Evolutionary conservation across 495 filamentous ascomycete genomes (phyloP), one percentile per base, ranked within the genome.

Genomic region (Xylaria longipes): DNA sequence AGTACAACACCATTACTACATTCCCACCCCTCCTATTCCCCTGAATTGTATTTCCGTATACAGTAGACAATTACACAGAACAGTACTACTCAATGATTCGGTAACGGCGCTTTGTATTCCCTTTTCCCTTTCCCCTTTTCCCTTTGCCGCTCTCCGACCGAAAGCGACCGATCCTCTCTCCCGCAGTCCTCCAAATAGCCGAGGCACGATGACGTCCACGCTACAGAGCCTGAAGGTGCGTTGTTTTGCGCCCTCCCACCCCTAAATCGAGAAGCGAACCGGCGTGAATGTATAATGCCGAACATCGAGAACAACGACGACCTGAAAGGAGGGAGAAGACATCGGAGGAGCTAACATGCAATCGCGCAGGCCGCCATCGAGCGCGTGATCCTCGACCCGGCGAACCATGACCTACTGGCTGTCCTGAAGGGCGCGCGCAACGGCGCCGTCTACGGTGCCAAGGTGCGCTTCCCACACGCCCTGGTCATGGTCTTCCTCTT

Each of bases 391-490:
- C 90, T 95, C 46, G 89, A 98, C 80, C 94, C 95, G 4, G 83
- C 89, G 71, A 91, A 97, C 81, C 91, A 93, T 69, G 93, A 94
- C 74, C 76, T 94, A 65, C 88, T 99, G 35, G 86, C 92, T 33
- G 85, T 99, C 73, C 70, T 95, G 76, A 99, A 99, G 85, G 93
- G 88, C 72, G 90, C 94, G 61, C 94, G 96, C 81, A 99, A 98
- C 91, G 96, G 96, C 80, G 89, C 94, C 72, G 93, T 98, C 70
- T 99, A 98, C 84, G 96, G 96, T 35, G 90, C 94, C 75, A 99
- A 98, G 89, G 93, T 99, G 80, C 94, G 96, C 73, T 98, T 98
- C 85, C 96, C 96, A 75, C 96, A 99, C 84, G 96, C 96, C 65
- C 88, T 99, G 71, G 96, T 99, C 29, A 99, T 98, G 94, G 91